Evolutionary conservation across 1,139 yeast species (phyloP), one percentile per base, ranked within the genome.

Genomic region (Sugiyamaella grinbergsii): DNA sequence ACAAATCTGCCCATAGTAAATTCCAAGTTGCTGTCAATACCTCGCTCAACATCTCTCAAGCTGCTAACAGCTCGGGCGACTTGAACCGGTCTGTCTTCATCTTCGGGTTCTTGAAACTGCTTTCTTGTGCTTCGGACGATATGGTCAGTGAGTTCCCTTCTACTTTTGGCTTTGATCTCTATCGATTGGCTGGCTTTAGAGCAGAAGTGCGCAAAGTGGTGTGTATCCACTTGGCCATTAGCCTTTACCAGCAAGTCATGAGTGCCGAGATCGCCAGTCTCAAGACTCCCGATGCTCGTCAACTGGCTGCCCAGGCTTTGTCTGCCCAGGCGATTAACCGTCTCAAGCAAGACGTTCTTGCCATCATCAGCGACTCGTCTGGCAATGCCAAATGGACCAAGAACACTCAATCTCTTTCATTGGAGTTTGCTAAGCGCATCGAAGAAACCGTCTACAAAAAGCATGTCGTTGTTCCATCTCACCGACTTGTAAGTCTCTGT

Each of bases 341-440:
- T 43, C 63, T 78, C 53, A 79, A 78, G 62, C 73, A 67, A 34
- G 94, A 87, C 61, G 79, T 89, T 39, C 71, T 86, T 55, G 86
- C 93, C 24, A 86, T 89, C 50, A 89, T 88, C 19, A 81, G 90
- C 46, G 95, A 88, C 70, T 87, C 85, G 54, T 85, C 83, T 63
- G 96, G 96, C 2, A 87, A 85, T 65, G 81, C 87, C 56, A 86
- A 89, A 71, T 89, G 96, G 96, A 88, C 96, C 1, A 81, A 88
- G 63, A 88, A 89, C 66, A 80, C 88, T 32, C 78, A 82, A 56
- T 76, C 85, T 24, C 79, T 89, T 56, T 80, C 93, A 5, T 76
- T 89, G 53, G 95, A 88, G 64, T 69, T 87, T 47, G 81, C 84
- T 47, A 80, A 80, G 54, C 67, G 74, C 58, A 62, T 65, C 51